Evolutionary conservation across 345 rosid genomes (phyloP).

Genomic region (Aquilaria malaccensis): DNA sequence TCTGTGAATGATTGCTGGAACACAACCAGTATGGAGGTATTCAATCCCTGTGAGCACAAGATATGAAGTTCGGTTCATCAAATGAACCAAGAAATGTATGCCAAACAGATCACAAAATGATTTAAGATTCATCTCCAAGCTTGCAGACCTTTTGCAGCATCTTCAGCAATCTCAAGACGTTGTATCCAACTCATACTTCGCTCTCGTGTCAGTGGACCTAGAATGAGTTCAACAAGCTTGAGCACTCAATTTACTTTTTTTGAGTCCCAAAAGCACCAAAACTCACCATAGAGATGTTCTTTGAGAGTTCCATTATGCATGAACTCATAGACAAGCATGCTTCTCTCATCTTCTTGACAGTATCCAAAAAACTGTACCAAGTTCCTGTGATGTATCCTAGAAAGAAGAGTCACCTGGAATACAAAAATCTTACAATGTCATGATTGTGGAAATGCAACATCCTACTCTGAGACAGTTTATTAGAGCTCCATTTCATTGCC

Average conservation of each 20-base stretch:
- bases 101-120: neutral
- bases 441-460: too few relatives aligned
- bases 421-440: neutral
- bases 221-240: conserved; percentile 2
- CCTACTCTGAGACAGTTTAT: too few relatives aligned
- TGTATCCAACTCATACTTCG: conserved; percentile 73
- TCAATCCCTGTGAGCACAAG: conserved; percentile 60
- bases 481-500: too few relatives aligned
- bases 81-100: neutral
- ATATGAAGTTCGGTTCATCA: conserved; percentile 5
- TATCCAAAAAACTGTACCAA: conserved; percentile 95
- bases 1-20: conserved; percentile 91
- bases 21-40: conserved; percentile 96
- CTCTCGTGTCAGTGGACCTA: conserved; percentile 58
- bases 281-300: conserved; percentile 92
- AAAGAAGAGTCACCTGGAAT: conserved; percentile 81
- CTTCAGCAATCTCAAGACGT: conserved; percentile 97
- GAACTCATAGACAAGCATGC: conserved; percentile 88
- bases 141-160: conserved; percentile 75
- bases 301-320: conserved; percentile 98
- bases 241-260: conserved; percentile 7
- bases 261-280: conserved; percentile 1
- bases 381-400: conserved; percentile 98
- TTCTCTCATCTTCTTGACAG: conserved; percentile 90
- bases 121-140: neutral